Evolutionary conservation across 495 filamentous ascomycete genomes (phyloP).

Genomic region (Aspergillus kassunensis): DNA sequence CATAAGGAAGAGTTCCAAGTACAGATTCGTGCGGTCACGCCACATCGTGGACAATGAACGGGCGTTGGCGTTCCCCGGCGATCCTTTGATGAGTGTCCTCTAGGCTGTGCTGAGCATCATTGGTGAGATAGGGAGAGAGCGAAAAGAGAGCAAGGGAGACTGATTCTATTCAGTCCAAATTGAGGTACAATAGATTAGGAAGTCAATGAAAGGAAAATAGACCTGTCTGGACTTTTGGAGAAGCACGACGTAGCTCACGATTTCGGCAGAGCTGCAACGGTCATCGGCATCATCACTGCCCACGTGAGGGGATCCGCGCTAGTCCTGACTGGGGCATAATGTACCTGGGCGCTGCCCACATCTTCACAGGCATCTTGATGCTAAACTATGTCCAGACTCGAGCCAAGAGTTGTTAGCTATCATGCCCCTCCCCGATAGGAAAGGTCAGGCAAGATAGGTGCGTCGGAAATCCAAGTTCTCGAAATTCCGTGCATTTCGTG

Average conservation of each 20-base stretch:
- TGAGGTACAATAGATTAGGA: background rate
- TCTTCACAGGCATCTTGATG: too few species aligned
- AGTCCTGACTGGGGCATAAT: conserved; percentile 8
- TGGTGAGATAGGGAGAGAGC: background rate
- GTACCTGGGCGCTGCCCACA: too few species aligned
- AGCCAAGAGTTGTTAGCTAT: too few species aligned
- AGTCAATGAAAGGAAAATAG: background rate
- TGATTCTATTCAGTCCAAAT: background rate
- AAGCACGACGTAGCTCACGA: background rate
- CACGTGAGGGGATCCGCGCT: conserved; percentile 12
- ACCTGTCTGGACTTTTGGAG: background rate
- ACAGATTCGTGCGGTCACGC: conserved; percentile 99
- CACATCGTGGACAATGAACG: conserved; percentile 56
- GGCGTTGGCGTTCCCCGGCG: conserved; percentile 8
- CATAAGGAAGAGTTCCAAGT: conserved; percentile 17
- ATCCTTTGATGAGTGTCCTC: conserved; percentile 22
- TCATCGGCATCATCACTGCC: background rate
- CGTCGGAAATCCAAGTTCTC: background rate
- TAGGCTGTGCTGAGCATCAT: conserved; percentile 21
- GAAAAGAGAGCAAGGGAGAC: background rate
- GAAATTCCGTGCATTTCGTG: background rate
- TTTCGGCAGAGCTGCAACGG: background rate
- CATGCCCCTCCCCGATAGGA: too few species aligned
- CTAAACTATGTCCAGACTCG: too few species aligned
- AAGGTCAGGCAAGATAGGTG: background rate